Evolutionary conservation across 2,329 filamentous ascomycete genomes (phyloP).

Genomic region (Emergomyces africanus): DNA sequence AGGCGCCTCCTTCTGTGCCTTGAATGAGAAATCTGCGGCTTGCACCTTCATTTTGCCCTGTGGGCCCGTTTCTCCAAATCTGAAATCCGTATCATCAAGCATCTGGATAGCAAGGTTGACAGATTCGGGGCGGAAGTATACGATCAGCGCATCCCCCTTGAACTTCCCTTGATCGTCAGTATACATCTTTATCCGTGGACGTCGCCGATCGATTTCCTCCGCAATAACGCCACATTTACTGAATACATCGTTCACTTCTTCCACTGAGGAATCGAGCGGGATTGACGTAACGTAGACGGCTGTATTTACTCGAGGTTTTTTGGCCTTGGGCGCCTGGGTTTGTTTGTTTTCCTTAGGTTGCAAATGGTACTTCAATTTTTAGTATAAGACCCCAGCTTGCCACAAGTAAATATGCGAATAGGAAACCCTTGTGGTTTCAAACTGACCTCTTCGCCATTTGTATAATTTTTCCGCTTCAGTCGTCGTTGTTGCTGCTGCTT

Average conservation of each 20-base stretch:
- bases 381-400: background rate
- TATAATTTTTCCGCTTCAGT: constrained; percentile 42
- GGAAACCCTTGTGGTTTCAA: background rate
- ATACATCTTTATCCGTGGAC: constrained; percentile 89
- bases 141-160: constrained; percentile 85
- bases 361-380: background rate
- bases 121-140: constrained; percentile 93
- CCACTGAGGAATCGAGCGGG: constrained; percentile 61
- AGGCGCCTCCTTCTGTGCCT: constrained; percentile 61
- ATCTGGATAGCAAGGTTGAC: constrained; percentile 52
- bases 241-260: constrained; percentile 75
- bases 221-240: constrained; percentile 84
- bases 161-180: constrained; percentile 66
- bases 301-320: constrained; percentile 55
- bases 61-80: constrained; percentile 43
- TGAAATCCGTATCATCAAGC: constrained; percentile 52
- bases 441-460: constrained; percentile 39
- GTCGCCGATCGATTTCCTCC: constrained; percentile 80
- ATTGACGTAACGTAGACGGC: constrained; percentile 87
- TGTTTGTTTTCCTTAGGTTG: constrained; percentile 4
- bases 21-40: constrained; percentile 80
- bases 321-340: constrained; percentile 23
- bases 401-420: background rate
- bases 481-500: constrained; percentile 31
- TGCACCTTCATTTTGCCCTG: constrained; percentile 64